Conservation (phyloP, 805 yeast species). For the Metschnikowia aberdeeniae region DNA sequence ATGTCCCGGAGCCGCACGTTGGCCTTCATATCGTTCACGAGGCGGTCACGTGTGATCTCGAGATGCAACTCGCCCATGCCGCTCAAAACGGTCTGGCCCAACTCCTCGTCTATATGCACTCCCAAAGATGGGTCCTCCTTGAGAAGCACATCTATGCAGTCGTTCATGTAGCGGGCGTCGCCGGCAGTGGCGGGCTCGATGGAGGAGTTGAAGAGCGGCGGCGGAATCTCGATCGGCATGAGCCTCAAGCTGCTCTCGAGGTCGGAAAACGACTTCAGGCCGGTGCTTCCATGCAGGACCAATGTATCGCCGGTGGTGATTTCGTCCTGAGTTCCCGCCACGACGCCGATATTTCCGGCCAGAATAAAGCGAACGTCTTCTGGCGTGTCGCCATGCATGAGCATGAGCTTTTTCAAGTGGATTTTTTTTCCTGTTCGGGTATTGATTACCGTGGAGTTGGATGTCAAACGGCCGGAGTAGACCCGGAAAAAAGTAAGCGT, state of each 20-base stretch:
- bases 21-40: conserved; percentile 78
- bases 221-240: conserved; percentile 80
- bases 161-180: conserved; percentile 69
- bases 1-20: conserved; percentile 76
- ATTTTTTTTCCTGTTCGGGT: conserved; percentile 66
- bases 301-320: conserved; percentile 90
- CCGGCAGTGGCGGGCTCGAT: conserved; percentile 82
- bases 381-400: conserved; percentile 88
- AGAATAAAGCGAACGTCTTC: conserved; percentile 59
- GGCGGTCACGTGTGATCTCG: conserved; percentile 79
- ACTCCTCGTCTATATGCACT: conserved; percentile 70
- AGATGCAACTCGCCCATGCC: conserved; percentile 98
- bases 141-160: conserved; percentile 60
- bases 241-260: conserved; percentile 45
- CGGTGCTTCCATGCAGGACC: conserved; percentile 53
- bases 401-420: conserved; percentile 60
- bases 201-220: conserved; percentile 85
- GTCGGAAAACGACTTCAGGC: conserved; percentile 36
- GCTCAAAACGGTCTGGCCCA: conserved; percentile 82
- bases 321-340: conserved; percentile 64
- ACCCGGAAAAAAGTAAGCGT: conserved; percentile 82
- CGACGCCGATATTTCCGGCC: conserved; percentile 89
- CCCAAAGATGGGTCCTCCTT: conserved; percentile 89
- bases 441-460: conserved; percentile 61
- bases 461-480: conserved; percentile 71